These are phyloP conservation scores for Byssoonygena ceratinophila DNA, from an alignment of 2,329 filamentous ascomycete genomes.

Conservation along the genomic window DNA sequence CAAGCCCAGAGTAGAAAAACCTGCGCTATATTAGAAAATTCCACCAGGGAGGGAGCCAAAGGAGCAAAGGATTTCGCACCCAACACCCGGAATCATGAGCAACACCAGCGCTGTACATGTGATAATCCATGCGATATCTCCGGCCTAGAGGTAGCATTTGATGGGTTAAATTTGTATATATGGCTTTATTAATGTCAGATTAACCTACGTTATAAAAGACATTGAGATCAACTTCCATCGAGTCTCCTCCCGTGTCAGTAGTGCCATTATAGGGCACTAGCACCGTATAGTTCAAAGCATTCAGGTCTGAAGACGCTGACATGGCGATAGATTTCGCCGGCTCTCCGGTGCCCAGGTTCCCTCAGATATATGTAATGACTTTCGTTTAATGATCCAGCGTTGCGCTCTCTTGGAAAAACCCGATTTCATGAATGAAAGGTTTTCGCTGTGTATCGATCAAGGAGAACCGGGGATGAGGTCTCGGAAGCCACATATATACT, in stretches of 20 bases:
- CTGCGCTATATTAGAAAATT: conserved; percentile 30
- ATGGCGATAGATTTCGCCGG: background rate
- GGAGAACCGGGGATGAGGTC: background rate
- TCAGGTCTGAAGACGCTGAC: conserved; percentile 9
- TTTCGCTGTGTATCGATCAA: background rate
- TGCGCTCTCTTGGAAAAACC: no score
- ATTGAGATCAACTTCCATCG: conserved; percentile 57
- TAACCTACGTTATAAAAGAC: conserved; percentile 60
- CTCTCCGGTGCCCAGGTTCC: background rate
- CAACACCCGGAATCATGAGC: conserved; percentile 87
- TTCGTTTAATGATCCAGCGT: no score
- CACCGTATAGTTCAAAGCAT: conserved; percentile 16
- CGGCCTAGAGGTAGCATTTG: conserved; percentile 44
- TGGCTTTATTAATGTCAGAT: background rate
- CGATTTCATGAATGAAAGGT: background rate
- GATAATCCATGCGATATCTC: conserved; percentile 74
- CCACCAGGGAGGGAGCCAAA: background rate
- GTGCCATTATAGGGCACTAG: conserved; percentile 52
- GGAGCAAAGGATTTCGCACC: conserved; percentile 32
- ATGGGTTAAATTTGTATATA: background rate
- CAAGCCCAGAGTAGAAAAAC: conserved; percentile 88
- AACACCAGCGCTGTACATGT: conserved; percentile 67
- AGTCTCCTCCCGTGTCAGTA: conserved; percentile 49
- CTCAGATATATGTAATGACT: background rate
- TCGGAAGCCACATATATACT: background rate